Percentiles rank a stretch among this genome's conserved stretches.
Evolutionary conservation across 768 basidiomycete species (phyloP).

Genomic region (Gloeostereum incarnatum): DNA sequence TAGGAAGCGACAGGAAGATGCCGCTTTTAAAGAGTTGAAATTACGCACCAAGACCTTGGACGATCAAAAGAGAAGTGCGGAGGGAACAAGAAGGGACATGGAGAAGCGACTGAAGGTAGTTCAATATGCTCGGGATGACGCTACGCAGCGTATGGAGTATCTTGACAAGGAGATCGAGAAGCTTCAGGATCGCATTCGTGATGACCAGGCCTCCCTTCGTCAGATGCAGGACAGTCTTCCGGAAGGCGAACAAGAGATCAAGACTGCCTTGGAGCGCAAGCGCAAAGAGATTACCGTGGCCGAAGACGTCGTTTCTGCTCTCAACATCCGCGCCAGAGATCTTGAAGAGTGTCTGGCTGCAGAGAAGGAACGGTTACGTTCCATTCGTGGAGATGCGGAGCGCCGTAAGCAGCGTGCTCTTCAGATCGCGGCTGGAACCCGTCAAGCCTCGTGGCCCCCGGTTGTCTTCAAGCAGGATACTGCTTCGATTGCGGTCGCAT

Average conservation of each 20-base stretch:
- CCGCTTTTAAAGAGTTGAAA: conserved; percentile 67
- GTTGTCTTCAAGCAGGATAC: too few relatives aligned
- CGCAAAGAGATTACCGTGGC: conserved; percentile 51
- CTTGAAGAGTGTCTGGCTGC: conserved; percentile 63
- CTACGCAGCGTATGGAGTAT: conserved; percentile 44
- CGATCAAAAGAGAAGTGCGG: conserved; percentile 78
- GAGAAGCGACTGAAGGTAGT: conserved; percentile 81
- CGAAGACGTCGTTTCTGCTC: conserved; percentile 56
- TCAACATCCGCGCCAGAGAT: conserved; percentile 60
- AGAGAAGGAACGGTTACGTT: conserved; percentile 49
- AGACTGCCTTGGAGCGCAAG: conserved; percentile 43
- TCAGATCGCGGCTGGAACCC: too few relatives aligned
- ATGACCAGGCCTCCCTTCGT: conserved; percentile 44
- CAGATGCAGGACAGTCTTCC: conserved; percentile 34
- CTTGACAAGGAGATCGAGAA: conserved; percentile 53
- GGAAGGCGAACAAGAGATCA: conserved; percentile 45
- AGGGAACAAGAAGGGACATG: conserved; percentile 70
- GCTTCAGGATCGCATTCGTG: conserved; percentile 42
- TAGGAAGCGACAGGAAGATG: conserved; percentile 78
- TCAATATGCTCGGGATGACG: conserved; percentile 53
- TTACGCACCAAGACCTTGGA: conserved; percentile 79
- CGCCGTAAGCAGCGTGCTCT: conserved; percentile 31
- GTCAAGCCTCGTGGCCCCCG: too few relatives aligned
- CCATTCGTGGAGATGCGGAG: conserved; percentile 51
- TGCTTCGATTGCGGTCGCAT: too few relatives aligned